These are phyloP conservation scores for Jacaranda mimosifolia DNA, from an alignment of 257 asterid genomes.

Conservation along the genomic window DNA sequence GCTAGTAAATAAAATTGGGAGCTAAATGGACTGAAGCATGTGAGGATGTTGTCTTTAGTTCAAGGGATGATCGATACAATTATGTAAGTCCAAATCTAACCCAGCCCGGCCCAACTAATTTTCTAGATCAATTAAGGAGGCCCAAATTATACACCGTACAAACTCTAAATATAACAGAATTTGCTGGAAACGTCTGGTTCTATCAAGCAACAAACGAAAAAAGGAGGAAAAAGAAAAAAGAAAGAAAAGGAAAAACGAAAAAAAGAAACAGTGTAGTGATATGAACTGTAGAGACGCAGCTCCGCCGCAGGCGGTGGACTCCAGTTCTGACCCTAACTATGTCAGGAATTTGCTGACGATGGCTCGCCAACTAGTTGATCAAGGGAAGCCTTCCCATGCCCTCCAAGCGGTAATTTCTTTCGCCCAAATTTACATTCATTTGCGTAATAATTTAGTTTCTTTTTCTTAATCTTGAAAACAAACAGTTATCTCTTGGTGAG, in stretches of 20 bases:
- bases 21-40: too few species aligned
- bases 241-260: not conserved
- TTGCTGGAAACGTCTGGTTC: slow-evolving; percentile 59
- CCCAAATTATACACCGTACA: slow-evolving; percentile 23
- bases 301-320: slow-evolving; percentile 31
- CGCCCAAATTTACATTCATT: not conserved
- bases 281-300: slow-evolving; percentile 65
- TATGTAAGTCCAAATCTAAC: too few species aligned
- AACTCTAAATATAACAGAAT: slow-evolving; percentile 36
- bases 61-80: too few species aligned
- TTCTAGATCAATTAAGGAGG: not conserved
- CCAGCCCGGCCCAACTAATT: not conserved
- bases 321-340: slow-evolving; percentile 50
- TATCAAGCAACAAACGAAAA: not conserved
- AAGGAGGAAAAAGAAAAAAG: not conserved
- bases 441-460: not conserved
- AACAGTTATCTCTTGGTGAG: not conserved
- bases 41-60: too few species aligned
- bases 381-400: slow-evolving; percentile 88
- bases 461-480: slow-evolving; percentile 14
- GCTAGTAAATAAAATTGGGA: too few species aligned
- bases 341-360: slow-evolving; percentile 59
- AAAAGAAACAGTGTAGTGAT: slow-evolving; percentile 46
- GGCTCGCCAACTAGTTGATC: slow-evolving; percentile 83
- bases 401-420: slow-evolving; percentile 76